These are phyloP conservation scores for Ceratocystis cacaofunesta DNA, from an alignment of 2,329 filamentous ascomycete species.

Conservation along the genomic window DNA sequence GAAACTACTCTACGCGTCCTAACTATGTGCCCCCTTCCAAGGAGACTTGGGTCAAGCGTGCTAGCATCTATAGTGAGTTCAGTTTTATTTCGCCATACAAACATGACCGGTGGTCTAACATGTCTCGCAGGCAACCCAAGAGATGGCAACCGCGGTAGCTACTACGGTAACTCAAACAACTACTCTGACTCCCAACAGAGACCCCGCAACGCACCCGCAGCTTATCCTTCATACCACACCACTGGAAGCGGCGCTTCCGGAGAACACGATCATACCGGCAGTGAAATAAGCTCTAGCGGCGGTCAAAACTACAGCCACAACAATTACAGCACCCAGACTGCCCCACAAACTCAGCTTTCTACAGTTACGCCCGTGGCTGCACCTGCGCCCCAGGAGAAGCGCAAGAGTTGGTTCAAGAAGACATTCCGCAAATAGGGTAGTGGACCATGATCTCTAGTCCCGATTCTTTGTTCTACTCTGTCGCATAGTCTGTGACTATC, in stretches of 20 bases:
- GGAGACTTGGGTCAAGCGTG: constrained; percentile 14
- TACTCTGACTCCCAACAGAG: constrained; percentile 13
- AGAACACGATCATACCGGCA: constrained; percentile 9
- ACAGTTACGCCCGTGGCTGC: constrained; percentile 7
- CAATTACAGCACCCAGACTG: constrained; percentile 21
- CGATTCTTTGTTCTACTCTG: not conserved
- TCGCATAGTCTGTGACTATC: not conserved
- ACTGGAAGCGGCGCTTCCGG: constrained; percentile 5
- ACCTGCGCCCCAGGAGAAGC: constrained; percentile 43
- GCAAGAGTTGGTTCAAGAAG: constrained; percentile 79
- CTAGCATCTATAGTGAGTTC: constrained; percentile 15
- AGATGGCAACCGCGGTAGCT: constrained; percentile 12
- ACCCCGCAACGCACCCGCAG: constrained; percentile 10
- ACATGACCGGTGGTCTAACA: not conserved
- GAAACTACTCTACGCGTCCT: constrained; percentile 40
- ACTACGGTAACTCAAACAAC: constrained; percentile 13
- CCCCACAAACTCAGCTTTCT: constrained; percentile 17
- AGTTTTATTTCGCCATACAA: not conserved
- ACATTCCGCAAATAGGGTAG: constrained; percentile 25
- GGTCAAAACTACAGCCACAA: constrained; percentile 22
- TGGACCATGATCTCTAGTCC: constrained; percentile 3
- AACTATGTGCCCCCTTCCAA: constrained; percentile 8
- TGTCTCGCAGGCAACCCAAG: constrained; percentile 9
- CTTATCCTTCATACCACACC: constrained; percentile 9
- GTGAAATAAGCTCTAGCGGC: constrained; percentile 22